phyloP scores from a whole-genome alignment of 1,284 basidiomycete species.

The Naganishia cerealis region DNA sequence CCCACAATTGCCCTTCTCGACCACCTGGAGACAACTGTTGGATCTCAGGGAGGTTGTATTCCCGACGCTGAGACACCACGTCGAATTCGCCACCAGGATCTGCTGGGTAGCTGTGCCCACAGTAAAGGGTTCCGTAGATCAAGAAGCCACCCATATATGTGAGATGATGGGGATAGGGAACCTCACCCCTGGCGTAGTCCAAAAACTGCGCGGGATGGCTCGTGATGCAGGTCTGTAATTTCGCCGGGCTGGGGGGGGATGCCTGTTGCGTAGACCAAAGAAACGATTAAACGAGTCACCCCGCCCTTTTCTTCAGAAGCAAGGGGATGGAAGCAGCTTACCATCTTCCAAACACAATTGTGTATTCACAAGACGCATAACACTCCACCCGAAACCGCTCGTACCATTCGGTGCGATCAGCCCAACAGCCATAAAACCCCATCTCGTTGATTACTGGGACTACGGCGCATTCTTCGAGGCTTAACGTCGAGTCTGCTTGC shows the following conservation, averaged over 20 bases:
- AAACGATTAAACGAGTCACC: neutral
- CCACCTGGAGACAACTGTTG: constrained; percentile 8
- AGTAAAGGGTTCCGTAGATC: neutral
- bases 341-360: constrained; percentile 15
- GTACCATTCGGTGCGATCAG: neutral
- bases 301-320: too few species aligned
- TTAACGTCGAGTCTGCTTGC: constrained; percentile 5
- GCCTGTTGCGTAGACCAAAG: neutral
- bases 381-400: neutral
- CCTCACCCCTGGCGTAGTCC: neutral
- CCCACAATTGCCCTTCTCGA: neutral
- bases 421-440: constrained; percentile 13
- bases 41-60: constrained; percentile 22
- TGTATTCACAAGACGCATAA: neutral
- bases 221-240: neutral
- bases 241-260: constrained; percentile 16
- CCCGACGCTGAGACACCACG: constrained; percentile 12
- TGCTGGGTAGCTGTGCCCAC: neutral
- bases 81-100: constrained; percentile 21
- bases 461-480: neutral
- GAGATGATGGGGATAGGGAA: neutral
- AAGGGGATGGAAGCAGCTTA: neutral
- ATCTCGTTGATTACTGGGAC: constrained; percentile 17
- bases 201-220: constrained; percentile 5
- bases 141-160: neutral